Conservation (phyloP, 495 filamentous ascomycete species). For the Darksidea phi region DNA sequence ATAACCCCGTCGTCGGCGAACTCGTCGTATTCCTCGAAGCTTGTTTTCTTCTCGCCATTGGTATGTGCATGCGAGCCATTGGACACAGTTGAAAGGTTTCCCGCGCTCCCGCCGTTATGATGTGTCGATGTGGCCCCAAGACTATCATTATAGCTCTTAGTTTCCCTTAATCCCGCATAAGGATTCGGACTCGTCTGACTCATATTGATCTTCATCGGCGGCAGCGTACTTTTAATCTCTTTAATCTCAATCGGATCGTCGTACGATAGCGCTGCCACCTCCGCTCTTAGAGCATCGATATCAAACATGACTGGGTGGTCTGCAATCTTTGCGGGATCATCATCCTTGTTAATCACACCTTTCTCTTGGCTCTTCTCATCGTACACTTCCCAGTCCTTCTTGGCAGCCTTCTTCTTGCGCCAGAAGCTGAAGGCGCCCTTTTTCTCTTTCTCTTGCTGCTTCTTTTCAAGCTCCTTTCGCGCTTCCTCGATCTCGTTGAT, state of each 20-base stretch:
- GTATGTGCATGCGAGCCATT: neutral
- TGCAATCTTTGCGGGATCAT: constrained; percentile 1
- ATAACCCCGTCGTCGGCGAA: constrained; percentile 26
- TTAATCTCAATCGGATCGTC: constrained; percentile 74
- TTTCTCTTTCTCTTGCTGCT: constrained; percentile 68
- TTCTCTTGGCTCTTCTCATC: constrained; percentile 53
- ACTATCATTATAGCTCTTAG: constrained; percentile 38
- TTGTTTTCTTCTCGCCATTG: constrained; percentile 1
- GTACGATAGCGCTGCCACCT: constrained; percentile 67
- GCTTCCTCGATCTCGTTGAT: constrained; percentile 97
- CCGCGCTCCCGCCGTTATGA: constrained; percentile 5
- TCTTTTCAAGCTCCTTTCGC: constrained; percentile 75
- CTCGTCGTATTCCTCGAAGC: constrained; percentile 35
- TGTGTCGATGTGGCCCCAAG: neutral
- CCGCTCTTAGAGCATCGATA: constrained; percentile 81
- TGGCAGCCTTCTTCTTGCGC: constrained; percentile 70
- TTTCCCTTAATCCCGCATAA: constrained; percentile 23
- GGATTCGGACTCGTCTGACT: constrained; percentile 13
- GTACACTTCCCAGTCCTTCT: constrained; percentile 96
- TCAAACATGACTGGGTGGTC: constrained; percentile 78
- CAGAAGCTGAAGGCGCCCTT: constrained; percentile 70
- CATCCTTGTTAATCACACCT: constrained; percentile 44
- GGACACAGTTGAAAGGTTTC: constrained; percentile 5
- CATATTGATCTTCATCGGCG: constrained; percentile 77
- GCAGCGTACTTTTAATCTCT: constrained; percentile 83